Evolutionary conservation across 2,329 filamentous ascomycete genomes (phyloP), one percentile per base, ranked within the genome.

Genomic region (Plenodomus lindquistii): DNA sequence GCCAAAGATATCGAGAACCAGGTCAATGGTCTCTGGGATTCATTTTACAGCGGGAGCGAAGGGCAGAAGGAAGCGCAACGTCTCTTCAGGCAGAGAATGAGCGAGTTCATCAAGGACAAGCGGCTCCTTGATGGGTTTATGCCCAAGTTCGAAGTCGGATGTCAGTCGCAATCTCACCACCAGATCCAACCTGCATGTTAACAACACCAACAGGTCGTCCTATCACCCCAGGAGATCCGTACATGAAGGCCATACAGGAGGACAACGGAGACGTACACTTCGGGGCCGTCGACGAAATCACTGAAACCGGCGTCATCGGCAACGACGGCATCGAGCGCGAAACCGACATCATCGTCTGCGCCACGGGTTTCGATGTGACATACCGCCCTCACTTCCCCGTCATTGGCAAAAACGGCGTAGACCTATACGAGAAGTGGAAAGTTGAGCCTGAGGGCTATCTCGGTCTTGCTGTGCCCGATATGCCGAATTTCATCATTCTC

Each of bases 261-360:
- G 65, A 70, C 7, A 81, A 81, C 42, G 76, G 80, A 2, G 74
- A 79, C 54, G 77, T 80, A 0, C 76, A 79, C 52, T 80, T 80
- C 55, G 76, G 77, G 1, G 67, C 73, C 1, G 77, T 79, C 2
- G 65, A 64, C 13, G 69, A 71, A 21, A 74, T 78, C 47, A 79
- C 77, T 0, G 71, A 76, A 50, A 72, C 74, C 3, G 77, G 77
- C 1, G 71, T 79, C 1, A 67, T 79, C 0, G 75, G 75, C 10
- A 68, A 58, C 5, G 72, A 79, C 40, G 76, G 76, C 8, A 50
- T 62, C 1, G 72, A 76, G 60, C 63, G 72, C 21, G 66, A 73
- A 42, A 66, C 70, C 7, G 75, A 77, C 52, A 75, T 72, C 2
- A 71, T 77, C n/a, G 58, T 77, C 15, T 77, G 74, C 48, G 75